phyloP scores from a whole-genome alignment of 768 basidiomycete species.

The Termitomyces sp. region DNA sequence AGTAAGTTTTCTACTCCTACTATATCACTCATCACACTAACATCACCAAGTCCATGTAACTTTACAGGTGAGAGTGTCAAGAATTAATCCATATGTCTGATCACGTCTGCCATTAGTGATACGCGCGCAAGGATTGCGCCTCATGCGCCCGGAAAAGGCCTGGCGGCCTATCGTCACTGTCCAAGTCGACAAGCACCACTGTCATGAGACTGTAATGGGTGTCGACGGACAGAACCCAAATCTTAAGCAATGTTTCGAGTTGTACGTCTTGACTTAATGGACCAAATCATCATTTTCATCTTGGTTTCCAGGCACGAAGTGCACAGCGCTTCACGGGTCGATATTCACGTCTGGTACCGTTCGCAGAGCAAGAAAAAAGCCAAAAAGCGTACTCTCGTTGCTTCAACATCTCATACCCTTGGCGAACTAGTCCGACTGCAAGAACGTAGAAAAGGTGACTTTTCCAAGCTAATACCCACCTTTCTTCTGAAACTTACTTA shows the following conservation, averaged over 20 bases:
- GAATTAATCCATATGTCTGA: not conserved
- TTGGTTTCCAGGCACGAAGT: constrained; percentile 31
- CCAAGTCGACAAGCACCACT: constrained; percentile 44
- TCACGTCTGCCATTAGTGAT: constrained; percentile 23
- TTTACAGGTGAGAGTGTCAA: constrained; percentile 20
- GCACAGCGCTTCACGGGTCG: constrained; percentile 32
- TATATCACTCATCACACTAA: not conserved
- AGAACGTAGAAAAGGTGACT: constrained; percentile 34
- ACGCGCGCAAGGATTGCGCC: constrained; percentile 34
- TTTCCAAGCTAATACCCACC: not conserved
- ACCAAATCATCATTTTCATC: not conserved
- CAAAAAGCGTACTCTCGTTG: constrained; percentile 51
- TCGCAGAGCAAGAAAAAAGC: constrained; percentile 59
- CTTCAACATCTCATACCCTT: constrained; percentile 41
- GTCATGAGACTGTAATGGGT: constrained; percentile 54
- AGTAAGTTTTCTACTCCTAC: not conserved
- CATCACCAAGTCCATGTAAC: constrained; percentile 23
- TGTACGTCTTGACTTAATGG: constrained; percentile 38
- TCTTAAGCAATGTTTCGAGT: constrained; percentile 40
- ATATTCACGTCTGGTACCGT: constrained; percentile 52
- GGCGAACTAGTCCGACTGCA: constrained; percentile 48
- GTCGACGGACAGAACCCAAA: constrained; percentile 69
- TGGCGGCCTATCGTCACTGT: constrained; percentile 66
- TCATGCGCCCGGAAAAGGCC: constrained; percentile 53
- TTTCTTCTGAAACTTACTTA: not conserved